phyloP scores from a whole-genome alignment of 768 basidiomycete genomes.

The Russula griseocarnosa region DNA sequence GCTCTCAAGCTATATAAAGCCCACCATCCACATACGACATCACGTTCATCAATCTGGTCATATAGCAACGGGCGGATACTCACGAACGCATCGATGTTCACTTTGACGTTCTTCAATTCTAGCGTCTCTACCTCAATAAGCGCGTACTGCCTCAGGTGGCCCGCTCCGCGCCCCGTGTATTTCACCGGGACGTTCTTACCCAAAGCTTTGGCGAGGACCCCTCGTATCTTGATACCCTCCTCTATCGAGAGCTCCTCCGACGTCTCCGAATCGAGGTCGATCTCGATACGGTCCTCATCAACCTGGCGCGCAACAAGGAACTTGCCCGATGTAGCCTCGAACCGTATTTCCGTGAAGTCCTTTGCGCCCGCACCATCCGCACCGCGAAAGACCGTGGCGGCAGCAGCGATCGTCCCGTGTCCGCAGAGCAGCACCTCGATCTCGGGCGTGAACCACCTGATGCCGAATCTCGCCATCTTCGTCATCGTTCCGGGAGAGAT shows the following conservation, averaged over 20 bases:
- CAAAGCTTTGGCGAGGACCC: conserved; percentile 6
- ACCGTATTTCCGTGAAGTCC: conserved; percentile 4
- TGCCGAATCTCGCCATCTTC: conserved; percentile 18
- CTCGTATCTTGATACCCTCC: conserved; percentile 20
- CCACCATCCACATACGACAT: not conserved
- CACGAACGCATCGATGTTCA: conserved; percentile 29
- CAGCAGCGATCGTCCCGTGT: conserved; percentile 36
- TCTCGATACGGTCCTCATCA: conserved; percentile 16
- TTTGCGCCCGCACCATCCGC: not conserved
- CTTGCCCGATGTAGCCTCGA: conserved; percentile 12
- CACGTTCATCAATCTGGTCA: not conserved
- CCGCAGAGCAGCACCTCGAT: conserved; percentile 34
- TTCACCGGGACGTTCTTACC: conserved; percentile 16
- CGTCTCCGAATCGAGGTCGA: conserved; percentile 22
- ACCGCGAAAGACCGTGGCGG: conserved; percentile 17
- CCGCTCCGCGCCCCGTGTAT: conserved; percentile 15
- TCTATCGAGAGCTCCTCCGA: conserved; percentile 4
- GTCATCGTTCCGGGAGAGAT: not conserved
- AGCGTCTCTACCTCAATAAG: conserved; percentile 31
- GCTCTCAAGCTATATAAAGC: conserved; percentile 7
- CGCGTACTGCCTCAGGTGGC: conserved; percentile 18
- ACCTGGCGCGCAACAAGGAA: conserved; percentile 16
- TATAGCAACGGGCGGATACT: conserved; percentile 2
- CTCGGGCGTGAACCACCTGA: conserved; percentile 34
- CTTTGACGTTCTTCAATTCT: conserved; percentile 26